Evolutionary conservation across 495 filamentous ascomycete genomes (phyloP), one percentile per base, ranked within the genome.

Genomic region (Penicillium nucicola): DNA sequence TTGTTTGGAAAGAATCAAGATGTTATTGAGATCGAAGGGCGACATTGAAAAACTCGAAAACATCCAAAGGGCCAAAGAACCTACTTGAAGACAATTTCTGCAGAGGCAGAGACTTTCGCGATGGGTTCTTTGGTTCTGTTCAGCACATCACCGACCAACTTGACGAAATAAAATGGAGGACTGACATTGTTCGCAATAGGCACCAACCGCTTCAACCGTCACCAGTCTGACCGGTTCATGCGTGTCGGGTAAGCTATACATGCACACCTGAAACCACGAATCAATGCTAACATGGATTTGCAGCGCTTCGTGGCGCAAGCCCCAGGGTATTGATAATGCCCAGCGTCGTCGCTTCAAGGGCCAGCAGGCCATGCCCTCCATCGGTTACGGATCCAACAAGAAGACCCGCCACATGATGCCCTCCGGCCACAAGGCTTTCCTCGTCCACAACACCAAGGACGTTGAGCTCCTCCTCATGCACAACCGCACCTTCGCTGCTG

Each of bases 391-490:
- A 60, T 89, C 84, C 76, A 97, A 98, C 86, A 93, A 86, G 84
- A 97, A 96, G 84, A 98, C 93, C 68, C 84, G 87, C 57, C 91
- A 97, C 81, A 85, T 97, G 83, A 96, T 92, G 85, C 95, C 93
- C 69, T 95, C 90, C 65, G 93, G 93, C 78, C 93, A 97, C 85
- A 97, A 97, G 83, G 91, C 93, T 52, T 98, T 98, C 85, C 85
- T 97, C 70, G 93, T 98, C 77, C 86, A 90, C 83, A 97, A 97
- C 84, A 70, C 84, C 74, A 77, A 83, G 68, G 95, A 97, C 67
- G 86, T 98, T 67, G 92, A 97, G 77, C 86, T 98, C 54, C 88
- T 98, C 61, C 83, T 98, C 53, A 98, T 98, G 93, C 95, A 98
- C 86, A 97, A 97, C 87, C 86, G 86, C 72, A 96, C 90, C 71